Conservation (phyloP, 768 basidiomycete genomes). For the Lepiota subincarnata region DNA sequence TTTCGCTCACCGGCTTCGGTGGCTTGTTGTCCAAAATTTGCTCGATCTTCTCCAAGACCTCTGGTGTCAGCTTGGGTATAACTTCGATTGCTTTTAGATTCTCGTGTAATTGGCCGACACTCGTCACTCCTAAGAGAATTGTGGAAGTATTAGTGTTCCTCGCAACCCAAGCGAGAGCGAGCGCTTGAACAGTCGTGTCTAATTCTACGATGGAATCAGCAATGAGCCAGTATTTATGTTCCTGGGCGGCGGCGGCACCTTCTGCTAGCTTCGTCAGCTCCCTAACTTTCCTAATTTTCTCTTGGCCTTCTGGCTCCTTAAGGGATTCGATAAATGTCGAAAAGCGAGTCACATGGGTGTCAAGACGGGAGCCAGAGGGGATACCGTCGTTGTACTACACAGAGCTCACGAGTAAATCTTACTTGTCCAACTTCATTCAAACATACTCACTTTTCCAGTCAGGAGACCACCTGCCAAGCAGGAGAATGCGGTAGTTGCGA, state of each 20-base stretch:
- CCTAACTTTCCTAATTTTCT: constrained; percentile 65
- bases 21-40: constrained; percentile 6
- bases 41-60: constrained; percentile 1
- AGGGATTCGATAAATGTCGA: constrained; percentile 50
- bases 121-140: constrained; percentile 67
- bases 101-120: constrained; percentile 58
- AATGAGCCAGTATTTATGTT: neutral
- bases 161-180: constrained; percentile 80
- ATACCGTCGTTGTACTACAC: constrained; percentile 69
- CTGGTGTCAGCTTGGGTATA: constrained; percentile 1
- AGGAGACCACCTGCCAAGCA: constrained; percentile 68
- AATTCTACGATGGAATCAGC: constrained; percentile 20
- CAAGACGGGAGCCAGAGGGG: constrained; percentile 68
- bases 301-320: constrained; percentile 52
- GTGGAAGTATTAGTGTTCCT: constrained; percentile 64
- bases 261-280: constrained; percentile 61
- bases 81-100: constrained; percentile 53
- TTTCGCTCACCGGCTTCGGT: no score
- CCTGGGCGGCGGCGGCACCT: constrained; percentile 22
- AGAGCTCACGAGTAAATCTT: neutral
- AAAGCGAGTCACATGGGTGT: constrained; percentile 49
- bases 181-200: constrained; percentile 48
- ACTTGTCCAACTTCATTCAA: neutral
- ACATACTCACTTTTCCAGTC: constrained; percentile 59
- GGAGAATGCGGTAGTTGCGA: constrained; percentile 74